Conservation (phyloP, 805 yeast genomes). For the Nakazawaea ishiwadae region DNA sequence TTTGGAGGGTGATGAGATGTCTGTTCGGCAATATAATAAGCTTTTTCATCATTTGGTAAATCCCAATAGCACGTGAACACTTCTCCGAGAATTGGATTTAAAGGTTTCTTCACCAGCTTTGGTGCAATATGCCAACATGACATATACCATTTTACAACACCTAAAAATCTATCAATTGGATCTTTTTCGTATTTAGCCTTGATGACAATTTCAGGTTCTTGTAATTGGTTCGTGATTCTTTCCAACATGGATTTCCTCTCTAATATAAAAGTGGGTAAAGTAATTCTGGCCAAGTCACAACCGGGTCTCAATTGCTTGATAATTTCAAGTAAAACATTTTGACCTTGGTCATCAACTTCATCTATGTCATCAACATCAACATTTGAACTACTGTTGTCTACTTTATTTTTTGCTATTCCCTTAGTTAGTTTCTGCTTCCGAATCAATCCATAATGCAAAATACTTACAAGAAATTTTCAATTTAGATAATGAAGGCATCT, state of each 20-base stretch:
- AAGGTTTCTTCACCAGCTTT: slow-evolving; percentile 95
- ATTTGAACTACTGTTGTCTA: slow-evolving; percentile 2
- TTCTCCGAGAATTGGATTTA: slow-evolving; percentile 93
- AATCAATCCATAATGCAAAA: not conserved
- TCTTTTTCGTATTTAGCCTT: slow-evolving; percentile 60
- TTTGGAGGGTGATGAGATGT: slow-evolving; percentile 99
- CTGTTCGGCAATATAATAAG: slow-evolving; percentile 83
- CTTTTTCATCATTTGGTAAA: slow-evolving; percentile 45
- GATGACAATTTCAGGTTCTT: slow-evolving; percentile 71
- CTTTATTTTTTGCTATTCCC: not conserved
- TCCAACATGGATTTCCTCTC: slow-evolving; percentile 97
- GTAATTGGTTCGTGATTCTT: slow-evolving; percentile 83
- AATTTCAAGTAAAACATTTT: slow-evolving; percentile 79
- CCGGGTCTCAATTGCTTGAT: slow-evolving; percentile 93
- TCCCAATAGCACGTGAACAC: slow-evolving; percentile 92
- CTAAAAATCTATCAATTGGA: slow-evolving; percentile 63
- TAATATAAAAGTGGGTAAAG: slow-evolving; percentile 90
- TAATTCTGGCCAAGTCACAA: slow-evolving; percentile 81
- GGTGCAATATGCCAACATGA: slow-evolving; percentile 99
- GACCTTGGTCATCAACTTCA: slow-evolving; percentile 88
- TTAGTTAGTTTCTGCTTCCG: not conserved
- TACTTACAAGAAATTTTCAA: slow-evolving; percentile 11
- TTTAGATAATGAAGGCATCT: slow-evolving; percentile 13
- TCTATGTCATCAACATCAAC: slow-evolving; percentile 68
- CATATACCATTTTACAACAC: slow-evolving; percentile 83